Percentiles rank a stretch among this genome's conserved stretches.
phyloP scores from a whole-genome alignment of 345 rosid species.

The Bruguiera gymnorhiza region DNA sequence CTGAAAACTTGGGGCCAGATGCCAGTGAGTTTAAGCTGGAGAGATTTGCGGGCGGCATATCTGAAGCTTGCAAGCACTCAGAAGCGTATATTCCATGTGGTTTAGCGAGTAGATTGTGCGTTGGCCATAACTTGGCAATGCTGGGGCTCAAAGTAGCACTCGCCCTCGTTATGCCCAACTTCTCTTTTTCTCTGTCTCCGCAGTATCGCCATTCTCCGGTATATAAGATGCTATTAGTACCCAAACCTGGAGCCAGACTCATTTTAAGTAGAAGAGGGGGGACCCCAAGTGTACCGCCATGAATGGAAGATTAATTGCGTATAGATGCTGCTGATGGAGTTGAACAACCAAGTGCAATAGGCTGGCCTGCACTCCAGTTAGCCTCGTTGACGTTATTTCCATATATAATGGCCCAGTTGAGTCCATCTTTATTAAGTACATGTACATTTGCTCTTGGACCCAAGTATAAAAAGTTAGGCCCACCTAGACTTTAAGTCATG shows the following conservation, averaged over 20 bases:
- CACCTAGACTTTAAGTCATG: too few relatives aligned
- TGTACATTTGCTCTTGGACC: too few relatives aligned
- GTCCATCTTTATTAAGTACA: too few relatives aligned
- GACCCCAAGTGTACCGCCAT: neutral
- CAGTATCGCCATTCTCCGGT: constrained; percentile 10
- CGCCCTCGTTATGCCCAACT: neutral
- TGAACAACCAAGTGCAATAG: too few relatives aligned
- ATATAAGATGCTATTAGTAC: constrained; percentile 21
- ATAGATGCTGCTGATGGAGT: too few relatives aligned
- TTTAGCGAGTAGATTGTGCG: neutral
- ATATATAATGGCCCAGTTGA: too few relatives aligned
- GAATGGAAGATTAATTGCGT: too few relatives aligned
- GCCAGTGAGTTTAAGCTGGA: constrained; percentile 15
- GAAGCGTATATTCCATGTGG: constrained; percentile 16
- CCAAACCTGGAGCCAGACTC: constrained; percentile 23
- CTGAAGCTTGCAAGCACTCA: constrained; percentile 14
- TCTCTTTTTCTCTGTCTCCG: constrained; percentile 14
- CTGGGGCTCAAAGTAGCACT: constrained; percentile 4
- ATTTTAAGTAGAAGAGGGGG: constrained; percentile 7
- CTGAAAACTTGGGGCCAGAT: constrained; percentile 18
- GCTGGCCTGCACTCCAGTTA: too few relatives aligned
- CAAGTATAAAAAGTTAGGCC: too few relatives aligned
- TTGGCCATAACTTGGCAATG: constrained; percentile 16
- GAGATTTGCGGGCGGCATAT: constrained; percentile 10
- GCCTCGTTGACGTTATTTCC: too few relatives aligned